Evolutionary conservation across 306 rosid genomes (phyloP).

Genomic region (Alnus glutinosa): DNA sequence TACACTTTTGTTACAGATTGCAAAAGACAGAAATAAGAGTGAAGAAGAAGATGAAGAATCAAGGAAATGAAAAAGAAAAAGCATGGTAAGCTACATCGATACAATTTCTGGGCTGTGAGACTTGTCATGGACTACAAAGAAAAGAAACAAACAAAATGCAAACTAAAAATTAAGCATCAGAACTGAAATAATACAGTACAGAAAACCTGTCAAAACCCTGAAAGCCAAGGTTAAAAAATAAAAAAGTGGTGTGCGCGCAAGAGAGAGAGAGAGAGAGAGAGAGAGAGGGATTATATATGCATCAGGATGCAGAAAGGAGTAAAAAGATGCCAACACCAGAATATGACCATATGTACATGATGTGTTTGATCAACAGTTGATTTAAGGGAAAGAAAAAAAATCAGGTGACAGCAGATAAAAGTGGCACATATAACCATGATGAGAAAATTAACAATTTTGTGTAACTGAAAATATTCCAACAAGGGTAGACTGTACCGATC

Average conservation of each 20-base stretch:
- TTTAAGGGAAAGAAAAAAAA: too few relatives aligned
- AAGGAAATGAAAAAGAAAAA: not conserved
- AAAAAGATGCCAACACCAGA: too few relatives aligned
- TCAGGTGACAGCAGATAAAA: too few relatives aligned
- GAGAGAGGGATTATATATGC: too few relatives aligned
- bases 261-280: too few relatives aligned
- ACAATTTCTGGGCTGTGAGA: not conserved
- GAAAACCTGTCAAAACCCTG: not conserved
- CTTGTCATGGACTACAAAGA: not conserved
- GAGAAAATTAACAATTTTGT: not conserved
- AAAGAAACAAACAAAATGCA: not conserved
- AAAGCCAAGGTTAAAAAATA: not conserved
- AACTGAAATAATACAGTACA: not conserved
- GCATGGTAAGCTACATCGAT: conserved; percentile 1
- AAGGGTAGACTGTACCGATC: not conserved
- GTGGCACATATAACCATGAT: too few relatives aligned
- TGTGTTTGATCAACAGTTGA: too few relatives aligned
- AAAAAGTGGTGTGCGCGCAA: too few relatives aligned
- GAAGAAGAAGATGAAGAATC: not conserved
- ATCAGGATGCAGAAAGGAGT: not conserved
- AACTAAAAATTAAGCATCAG: not conserved
- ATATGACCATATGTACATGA: too few relatives aligned
- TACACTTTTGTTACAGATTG: not conserved
- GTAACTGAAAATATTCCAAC: not conserved
- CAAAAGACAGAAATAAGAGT: not conserved